Evolutionary conservation across 768 basidiomycete species (phyloP), one percentile per base, ranked within the genome.

Genomic region (Dioszegia hungarica): DNA sequence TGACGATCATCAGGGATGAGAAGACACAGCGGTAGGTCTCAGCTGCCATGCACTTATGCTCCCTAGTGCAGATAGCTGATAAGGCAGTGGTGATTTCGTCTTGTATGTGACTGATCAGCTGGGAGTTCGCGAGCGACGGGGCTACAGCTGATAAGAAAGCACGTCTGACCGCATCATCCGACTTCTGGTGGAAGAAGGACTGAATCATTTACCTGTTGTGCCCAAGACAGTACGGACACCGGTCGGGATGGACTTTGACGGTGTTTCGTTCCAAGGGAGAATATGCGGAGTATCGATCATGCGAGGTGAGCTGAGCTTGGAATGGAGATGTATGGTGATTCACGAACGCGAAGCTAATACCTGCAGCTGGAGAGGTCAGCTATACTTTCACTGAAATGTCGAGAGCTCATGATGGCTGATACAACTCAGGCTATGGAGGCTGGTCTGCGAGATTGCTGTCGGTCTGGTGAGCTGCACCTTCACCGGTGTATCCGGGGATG

Each of bases 201-300:
- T 97, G 60, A 98, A 99, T 75, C 92, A 87, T 69, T 79, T 88
- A 2, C 86, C 86, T 0, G 85, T 95, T 57, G 73, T 94, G 17
- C 81, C 83, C 27, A 79, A 87, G 79, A 75, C 64, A 1, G 61
- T 70, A 0, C 50, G 54, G 36, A 73, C 65, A 2, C 64, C 67
- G 50, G 86, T 76, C 84, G 92, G 92, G 49, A 82, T 84, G 49
- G 81, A 80, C 8, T 95, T 93, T 74, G 83, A 89, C 56, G 94
- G 94, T 17, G 90, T 97, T 1, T 87, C 90, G 0, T 99, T 99
- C 69, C 87, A 94, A 70, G 94, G 94, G 5, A 90, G 90, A 79
- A 94, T 97, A 60, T 94, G 92, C 68, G 92, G 92, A 15, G 92
- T 97, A 22, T 92, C 90, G 4, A 97, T 97, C 68, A 81, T 97